Evolutionary conservation across 164 flowering plant genomes (phyloP).

Genomic region (Liriodendron chinense): DNA sequence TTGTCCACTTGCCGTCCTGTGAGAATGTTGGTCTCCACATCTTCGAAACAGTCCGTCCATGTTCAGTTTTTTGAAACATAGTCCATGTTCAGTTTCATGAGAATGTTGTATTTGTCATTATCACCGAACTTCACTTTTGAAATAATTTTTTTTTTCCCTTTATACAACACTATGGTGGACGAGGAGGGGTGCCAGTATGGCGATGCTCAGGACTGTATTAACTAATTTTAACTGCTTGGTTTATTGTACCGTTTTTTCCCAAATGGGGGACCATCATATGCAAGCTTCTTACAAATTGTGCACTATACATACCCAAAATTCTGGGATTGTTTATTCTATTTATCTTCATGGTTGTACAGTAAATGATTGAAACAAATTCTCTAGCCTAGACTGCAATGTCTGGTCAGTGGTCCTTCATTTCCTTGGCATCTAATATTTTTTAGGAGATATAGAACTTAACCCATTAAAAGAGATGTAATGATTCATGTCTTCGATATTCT

Average conservation of each 20-base stretch:
- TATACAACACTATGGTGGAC: no score
- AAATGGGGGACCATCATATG: background rate
- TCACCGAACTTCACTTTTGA: no score
- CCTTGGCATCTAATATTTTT: background rate
- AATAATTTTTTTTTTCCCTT: no score
- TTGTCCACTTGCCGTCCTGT: no score
- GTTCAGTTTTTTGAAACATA: no score
- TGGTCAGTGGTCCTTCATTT: background rate
- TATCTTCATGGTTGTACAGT: background rate
- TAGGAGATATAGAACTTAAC: background rate
- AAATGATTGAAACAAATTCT: conserved; percentile 5
- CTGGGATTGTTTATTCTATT: background rate
- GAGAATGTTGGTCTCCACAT: no score
- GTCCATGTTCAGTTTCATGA: no score
- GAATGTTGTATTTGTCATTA: no score
- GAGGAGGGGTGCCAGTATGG: no score
- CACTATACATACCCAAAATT: background rate
- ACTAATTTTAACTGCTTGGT: background rate
- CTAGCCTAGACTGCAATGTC: background rate
- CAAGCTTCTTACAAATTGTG: background rate
- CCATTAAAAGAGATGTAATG: background rate
- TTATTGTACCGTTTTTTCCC: background rate
- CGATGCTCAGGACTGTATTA: no score
- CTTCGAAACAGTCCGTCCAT: no score
- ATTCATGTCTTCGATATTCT: background rate